Evolutionary conservation across 805 yeast genomes (phyloP).

Genomic region (Myxozyma nipponensis): DNA sequence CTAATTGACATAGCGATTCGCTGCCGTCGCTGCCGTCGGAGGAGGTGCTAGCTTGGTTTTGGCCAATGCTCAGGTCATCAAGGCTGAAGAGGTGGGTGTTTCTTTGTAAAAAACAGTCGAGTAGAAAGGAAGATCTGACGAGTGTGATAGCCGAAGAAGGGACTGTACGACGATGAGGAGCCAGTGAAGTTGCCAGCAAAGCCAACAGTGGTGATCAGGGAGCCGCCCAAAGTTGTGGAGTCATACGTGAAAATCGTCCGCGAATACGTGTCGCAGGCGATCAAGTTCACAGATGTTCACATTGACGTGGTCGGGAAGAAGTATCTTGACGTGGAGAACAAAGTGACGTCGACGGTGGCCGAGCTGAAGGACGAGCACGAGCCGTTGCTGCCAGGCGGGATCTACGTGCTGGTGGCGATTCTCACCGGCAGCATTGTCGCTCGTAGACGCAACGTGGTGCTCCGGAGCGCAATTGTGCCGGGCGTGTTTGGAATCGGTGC

Average conservation of each 20-base stretch:
- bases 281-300: slow-evolving; percentile 25
- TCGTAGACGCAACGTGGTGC: slow-evolving; percentile 57
- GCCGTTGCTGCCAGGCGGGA: slow-evolving; percentile 64
- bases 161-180: slow-evolving; percentile 26
- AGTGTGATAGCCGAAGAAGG: neutral
- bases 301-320: slow-evolving; percentile 48
- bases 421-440: slow-evolving; percentile 70
- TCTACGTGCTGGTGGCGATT: slow-evolving; percentile 65
- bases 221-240: slow-evolving; percentile 21
- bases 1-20: too few relatives aligned
- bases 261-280: slow-evolving; percentile 36
- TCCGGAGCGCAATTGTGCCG: slow-evolving; percentile 54
- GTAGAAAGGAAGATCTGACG: too few relatives aligned
- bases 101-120: neutral
- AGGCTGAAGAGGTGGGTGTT: slow-evolving; percentile 5
- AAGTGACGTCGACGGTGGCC: slow-evolving; percentile 59
- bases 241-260: slow-evolving; percentile 14
- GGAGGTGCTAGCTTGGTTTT: neutral
- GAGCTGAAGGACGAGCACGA: slow-evolving; percentile 62
- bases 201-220: slow-evolving; percentile 19
- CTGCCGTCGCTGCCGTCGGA: slow-evolving; percentile 3
- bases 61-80: slow-evolving; percentile 1
- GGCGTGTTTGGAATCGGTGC: slow-evolving; percentile 57
- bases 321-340: slow-evolving; percentile 58
- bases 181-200: slow-evolving; percentile 4